These are phyloP conservation scores for Ophiognomonia clavigignenti-juglandacearum DNA, from an alignment of 2,329 filamentous ascomycete species.

Conservation along the genomic window DNA sequence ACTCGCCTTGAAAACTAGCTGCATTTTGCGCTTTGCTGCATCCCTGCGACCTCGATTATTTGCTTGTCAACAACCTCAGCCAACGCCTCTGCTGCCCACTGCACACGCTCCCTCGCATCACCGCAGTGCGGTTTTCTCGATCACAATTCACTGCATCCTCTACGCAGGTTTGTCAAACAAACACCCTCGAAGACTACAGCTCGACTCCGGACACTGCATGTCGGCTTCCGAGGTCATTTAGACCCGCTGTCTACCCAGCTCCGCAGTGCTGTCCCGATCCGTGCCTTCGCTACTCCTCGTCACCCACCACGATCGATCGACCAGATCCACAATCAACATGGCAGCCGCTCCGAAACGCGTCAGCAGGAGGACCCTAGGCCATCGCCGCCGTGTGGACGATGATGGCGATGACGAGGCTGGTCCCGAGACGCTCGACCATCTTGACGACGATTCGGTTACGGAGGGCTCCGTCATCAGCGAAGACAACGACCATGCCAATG, in stretches of 20 bases:
- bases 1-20: constrained; percentile 8
- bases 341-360: constrained; percentile 32
- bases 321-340: constrained; percentile 21
- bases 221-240: constrained; percentile 6
- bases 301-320: constrained; percentile 6
- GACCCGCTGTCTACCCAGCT: constrained; percentile 13
- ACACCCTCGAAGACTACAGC: constrained; percentile 3
- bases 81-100: background rate
- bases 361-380: constrained; percentile 62
- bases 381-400: constrained; percentile 64
- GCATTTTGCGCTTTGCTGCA: constrained; percentile 1
- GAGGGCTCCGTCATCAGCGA: constrained; percentile 60
- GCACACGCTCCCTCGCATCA: constrained; percentile 6
- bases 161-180: constrained; percentile 3
- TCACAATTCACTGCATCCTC: constrained; percentile 1
- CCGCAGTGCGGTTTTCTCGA: constrained; percentile 12
- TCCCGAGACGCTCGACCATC: constrained; percentile 45
- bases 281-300: background rate
- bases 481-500: constrained; percentile 53
- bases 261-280: constrained; percentile 14
- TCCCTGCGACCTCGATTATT: constrained; percentile 11
- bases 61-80: constrained; percentile 7
- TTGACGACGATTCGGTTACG: constrained; percentile 62
- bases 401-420: constrained; percentile 65
- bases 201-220: constrained; percentile 13